Base-by-base conservation (phyloP, 2,329 filamentous ascomycete species). In the Colletotrichum horii region DNA sequence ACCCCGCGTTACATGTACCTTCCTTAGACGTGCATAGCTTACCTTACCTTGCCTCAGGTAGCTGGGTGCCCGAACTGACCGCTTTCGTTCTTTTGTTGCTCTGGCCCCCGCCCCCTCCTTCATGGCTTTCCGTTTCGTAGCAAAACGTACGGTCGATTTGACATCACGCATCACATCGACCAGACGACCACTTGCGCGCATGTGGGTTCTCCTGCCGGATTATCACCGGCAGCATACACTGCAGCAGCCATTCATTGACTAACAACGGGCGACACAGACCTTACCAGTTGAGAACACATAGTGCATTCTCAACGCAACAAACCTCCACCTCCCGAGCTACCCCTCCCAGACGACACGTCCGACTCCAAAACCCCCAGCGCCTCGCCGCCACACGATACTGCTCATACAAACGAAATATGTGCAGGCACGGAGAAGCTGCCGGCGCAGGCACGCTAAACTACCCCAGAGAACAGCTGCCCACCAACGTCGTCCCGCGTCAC, bases 401-500 rank as follows among this genome's bases (percentile, higher is more conserved):
- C 64, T 78, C 77, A 26, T 78, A 58, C 52, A 75, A 72, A 66
- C 70, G 77, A 66, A 78, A 76, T 38, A 78, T 78, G 77, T 77
- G 77, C 75, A 75, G 61, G 32, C 66, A 73, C 66, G 77, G 73
- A 61, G 70, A 74, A 65, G 66, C 52, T 56, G 69, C 60, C 48
- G 70, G 70, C 32, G 68, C 68, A 22, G 76, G 75, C 32, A 77
- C 77, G 32, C 60, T 71, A 12, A 72, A 75, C 72, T 58, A 75
- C 15, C 68, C 91, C 78, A 93, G 96, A 80, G 94, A 98, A 88
- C 93, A 98, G 78, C 90, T 98, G 80, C 97, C 96, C 68, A 93
- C 93, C 85, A 98, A 98, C 82, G 95, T 98, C 81, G 94, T 96
- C 84, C 96, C 96, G n/a, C 87, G 90, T 52, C 96, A 98, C 87